These are phyloP conservation scores for Astrocystis sublimbata DNA, from an alignment of 495 filamentous ascomycete species.

Conservation along the genomic window DNA sequence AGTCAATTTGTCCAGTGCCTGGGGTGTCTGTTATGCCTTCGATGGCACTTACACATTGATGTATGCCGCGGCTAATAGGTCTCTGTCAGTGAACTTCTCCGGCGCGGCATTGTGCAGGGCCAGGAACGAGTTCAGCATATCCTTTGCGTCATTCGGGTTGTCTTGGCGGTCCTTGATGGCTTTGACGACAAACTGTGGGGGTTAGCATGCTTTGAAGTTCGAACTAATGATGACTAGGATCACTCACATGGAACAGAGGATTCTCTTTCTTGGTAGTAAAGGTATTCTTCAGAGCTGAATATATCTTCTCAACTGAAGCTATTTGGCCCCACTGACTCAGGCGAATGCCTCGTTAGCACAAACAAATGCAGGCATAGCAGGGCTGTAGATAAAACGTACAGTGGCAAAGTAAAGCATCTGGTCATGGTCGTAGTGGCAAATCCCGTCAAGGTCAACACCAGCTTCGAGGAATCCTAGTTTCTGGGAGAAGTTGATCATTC, in stretches of 20 bases:
- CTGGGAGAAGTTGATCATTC: slow-evolving; percentile 55
- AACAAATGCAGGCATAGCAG: neutral
- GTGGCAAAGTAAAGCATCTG: slow-evolving; percentile 15
- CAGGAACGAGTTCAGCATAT: slow-evolving; percentile 16
- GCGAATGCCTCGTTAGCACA: slow-evolving; percentile 1
- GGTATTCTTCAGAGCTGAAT: neutral
- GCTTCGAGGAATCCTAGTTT: slow-evolving; percentile 54
- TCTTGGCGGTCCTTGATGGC: neutral
- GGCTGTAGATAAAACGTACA: neutral
- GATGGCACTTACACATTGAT: slow-evolving; percentile 5
- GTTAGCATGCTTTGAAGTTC: neutral
- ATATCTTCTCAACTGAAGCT: slow-evolving; percentile 8
- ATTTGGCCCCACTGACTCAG: slow-evolving; percentile 11
- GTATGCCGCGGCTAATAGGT: slow-evolving; percentile 15
- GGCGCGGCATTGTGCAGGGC: neutral
- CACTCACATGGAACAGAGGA: neutral
- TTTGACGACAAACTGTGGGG: slow-evolving; percentile 5
- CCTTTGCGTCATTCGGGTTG: neutral
- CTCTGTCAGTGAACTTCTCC: slow-evolving; percentile 16
- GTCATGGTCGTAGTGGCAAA: slow-evolving; percentile 8
- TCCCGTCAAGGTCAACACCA: slow-evolving; percentile 52
- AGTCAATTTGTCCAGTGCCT: neutral
- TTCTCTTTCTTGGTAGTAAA: slow-evolving; percentile 1
- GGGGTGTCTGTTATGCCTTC: slow-evolving; percentile 23
- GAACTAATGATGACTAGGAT: neutral